Evolutionary conservation across 192 early-diverging fungal species (phyloP), one percentile per base, ranked within the genome.

Genomic region (Coemansia sp.): DNA sequence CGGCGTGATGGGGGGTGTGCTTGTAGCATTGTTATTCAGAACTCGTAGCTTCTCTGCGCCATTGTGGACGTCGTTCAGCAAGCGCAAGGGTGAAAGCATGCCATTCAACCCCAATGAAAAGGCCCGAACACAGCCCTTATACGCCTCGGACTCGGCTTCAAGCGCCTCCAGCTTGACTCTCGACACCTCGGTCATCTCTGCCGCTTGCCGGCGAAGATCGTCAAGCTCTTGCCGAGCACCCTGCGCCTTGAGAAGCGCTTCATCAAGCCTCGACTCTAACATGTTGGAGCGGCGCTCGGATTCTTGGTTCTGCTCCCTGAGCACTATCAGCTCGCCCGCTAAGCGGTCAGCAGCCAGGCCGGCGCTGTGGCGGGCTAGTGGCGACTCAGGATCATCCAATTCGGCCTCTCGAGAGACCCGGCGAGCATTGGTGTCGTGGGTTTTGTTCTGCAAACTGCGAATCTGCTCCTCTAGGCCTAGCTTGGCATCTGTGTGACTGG

Each of bases 1-100:
- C 12, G 78, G 78, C 41, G 73, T 81, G 13, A 66, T 62, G 3
- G 78, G 78, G 33, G 73, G 73, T 6, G 78, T 81, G 25, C 57
- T 57, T 6, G 59, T 58, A 23, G 59, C 37, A 33, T 33, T 53
- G n/a, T 21, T 31, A 18, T 45, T 53, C 31, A 69, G 36, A 0
- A 53, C 35, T 1, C 66, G 61, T 45, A 81, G 61, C 70, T 72
- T 72, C 47, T 75, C 77, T 12, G 50, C 21, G 43, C 53, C 65
- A 56, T 59, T 62, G 31, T 66, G 59, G 2, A 72, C 69, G 42
- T 42, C 57, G 21, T 37, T 53, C 16, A 80, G 59, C 23, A 62
- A 45, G 18, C 78, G 78, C 65, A 81, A 59, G 6, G 78, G 66
- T 5, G 53, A 59, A 39, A 68, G 53, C 23, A 74, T 50, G 13